These are phyloP conservation scores for Fraxinus baroniana DNA, from an alignment of 305 asterid genomes.

Conservation along the genomic window DNA sequence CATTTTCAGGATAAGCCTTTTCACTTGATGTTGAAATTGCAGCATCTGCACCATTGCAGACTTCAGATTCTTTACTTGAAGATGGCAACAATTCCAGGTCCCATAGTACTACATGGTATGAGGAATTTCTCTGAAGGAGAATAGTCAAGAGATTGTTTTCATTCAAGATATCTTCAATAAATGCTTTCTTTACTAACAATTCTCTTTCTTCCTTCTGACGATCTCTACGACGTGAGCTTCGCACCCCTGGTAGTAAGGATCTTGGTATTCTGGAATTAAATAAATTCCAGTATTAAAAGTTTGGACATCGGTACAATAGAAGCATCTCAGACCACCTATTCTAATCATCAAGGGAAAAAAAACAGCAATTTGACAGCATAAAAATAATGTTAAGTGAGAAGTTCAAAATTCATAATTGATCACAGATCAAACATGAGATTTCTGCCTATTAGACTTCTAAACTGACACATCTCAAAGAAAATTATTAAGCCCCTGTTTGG, in stretches of 20 bases:
- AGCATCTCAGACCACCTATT: conserved; percentile 19
- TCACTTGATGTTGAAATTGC: conserved; percentile 32
- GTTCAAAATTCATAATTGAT: conserved; percentile 10
- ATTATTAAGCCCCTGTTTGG: background rate
- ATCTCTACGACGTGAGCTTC: conserved; percentile 85
- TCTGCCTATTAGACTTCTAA: conserved; percentile 14
- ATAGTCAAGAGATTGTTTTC: conserved; percentile 60
- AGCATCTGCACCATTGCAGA: conserved; percentile 37
- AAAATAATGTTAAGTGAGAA: background rate
- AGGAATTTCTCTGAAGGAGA: conserved; percentile 59
- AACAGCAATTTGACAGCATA: conserved; percentile 19
- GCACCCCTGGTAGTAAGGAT: conserved; percentile 83
- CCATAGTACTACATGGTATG: conserved; percentile 70
- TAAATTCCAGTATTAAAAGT: conserved; percentile 27
- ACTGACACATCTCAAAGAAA: background rate
- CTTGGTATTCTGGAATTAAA: conserved; percentile 82
- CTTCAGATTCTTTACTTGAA: conserved; percentile 56
- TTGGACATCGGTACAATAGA: conserved; percentile 13
- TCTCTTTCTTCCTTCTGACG: conserved; percentile 95
- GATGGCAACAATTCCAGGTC: conserved; percentile 69
- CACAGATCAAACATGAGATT: conserved; percentile 7
- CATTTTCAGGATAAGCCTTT: conserved; percentile 38
- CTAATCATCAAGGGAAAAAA: conserved; percentile 22
- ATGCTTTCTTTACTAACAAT: conserved; percentile 78
- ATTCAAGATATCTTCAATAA: conserved; percentile 70